A percentile compares a stretch with the other conserved stretches of the same genome.
Conservation (phyloP, 2,329 filamentous ascomycete genomes). For the Scedosporium minutisporum region DNA sequence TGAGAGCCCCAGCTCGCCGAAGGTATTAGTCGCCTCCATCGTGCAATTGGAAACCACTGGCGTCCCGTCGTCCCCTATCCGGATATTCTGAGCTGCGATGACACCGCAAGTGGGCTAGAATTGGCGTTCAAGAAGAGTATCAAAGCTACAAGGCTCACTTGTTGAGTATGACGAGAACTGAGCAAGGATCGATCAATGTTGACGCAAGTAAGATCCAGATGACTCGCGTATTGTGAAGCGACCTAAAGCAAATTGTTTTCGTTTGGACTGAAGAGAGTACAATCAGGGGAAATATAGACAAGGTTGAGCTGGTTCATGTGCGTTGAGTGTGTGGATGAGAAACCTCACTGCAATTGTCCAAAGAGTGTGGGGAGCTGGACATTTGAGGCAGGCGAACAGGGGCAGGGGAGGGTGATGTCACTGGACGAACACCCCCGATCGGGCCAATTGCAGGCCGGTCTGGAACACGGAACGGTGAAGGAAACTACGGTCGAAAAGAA, state of each 20-base stretch:
- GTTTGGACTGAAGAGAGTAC: neutral
- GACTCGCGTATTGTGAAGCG: neutral
- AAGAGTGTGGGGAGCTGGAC: neutral
- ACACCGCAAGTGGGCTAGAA: too few relatives aligned
- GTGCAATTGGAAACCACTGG: neutral
- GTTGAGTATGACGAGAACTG: neutral
- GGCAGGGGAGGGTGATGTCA: neutral
- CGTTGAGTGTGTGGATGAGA: neutral
- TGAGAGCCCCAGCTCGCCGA: slow-evolving; percentile 47
- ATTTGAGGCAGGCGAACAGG: neutral
- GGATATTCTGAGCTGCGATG: neutral
- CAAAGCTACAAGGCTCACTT: neutral
- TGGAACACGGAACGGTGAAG: neutral
- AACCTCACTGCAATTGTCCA: neutral
- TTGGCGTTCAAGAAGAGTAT: neutral
- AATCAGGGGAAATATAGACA: neutral
- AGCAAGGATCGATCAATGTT: neutral
- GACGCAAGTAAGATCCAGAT: neutral
- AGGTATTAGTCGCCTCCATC: slow-evolving; percentile 33
- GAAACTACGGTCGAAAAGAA: neutral
- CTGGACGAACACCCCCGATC: neutral
- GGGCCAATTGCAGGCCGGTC: neutral
- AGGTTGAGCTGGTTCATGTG: neutral
- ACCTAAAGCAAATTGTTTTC: neutral
- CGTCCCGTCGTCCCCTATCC: neutral